These are phyloP conservation scores for Alloteropsis angusta DNA, from an alignment of 202 grass and related monocot species.

Conservation along the genomic window DNA sequence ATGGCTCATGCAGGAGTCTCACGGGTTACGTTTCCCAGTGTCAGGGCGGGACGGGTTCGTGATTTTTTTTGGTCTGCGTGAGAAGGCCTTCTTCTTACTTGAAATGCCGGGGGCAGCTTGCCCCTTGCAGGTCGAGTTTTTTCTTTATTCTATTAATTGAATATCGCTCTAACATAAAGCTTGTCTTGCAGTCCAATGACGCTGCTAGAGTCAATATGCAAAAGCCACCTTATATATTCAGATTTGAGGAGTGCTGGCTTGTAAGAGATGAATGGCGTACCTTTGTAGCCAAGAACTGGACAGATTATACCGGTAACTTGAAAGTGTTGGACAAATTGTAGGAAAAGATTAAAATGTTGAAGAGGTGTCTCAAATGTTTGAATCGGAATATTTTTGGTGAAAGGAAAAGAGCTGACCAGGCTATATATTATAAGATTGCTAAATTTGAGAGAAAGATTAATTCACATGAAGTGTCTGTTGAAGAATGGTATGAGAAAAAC, in stretches of 20 bases:
- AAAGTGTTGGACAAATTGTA: background rate
- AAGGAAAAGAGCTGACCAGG: background rate
- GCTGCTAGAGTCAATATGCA: background rate
- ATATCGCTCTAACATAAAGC: background rate
- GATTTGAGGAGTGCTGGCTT: conserved; percentile 4
- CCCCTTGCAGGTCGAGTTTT: too few relatives aligned
- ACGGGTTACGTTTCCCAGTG: too few relatives aligned
- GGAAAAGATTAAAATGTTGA: background rate
- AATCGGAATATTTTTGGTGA: background rate
- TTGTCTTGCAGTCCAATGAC: background rate
- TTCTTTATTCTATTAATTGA: background rate
- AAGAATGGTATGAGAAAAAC: conserved; percentile 10
- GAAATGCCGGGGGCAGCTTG: too few relatives aligned
- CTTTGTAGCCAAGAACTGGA: background rate
- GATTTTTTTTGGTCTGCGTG: too few relatives aligned
- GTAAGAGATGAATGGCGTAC: background rate
- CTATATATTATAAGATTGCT: background rate
- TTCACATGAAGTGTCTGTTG: background rate
- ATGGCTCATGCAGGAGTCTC: too few relatives aligned
- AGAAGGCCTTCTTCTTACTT: too few relatives aligned
- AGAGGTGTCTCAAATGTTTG: background rate
- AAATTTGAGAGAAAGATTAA: background rate
- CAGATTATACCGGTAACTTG: background rate
- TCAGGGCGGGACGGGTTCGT: too few relatives aligned
- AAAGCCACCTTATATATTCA: background rate